Base-by-base conservation (phyloP, 1,139 yeast genomes). In the Yamadazyma dendronema region DNA sequence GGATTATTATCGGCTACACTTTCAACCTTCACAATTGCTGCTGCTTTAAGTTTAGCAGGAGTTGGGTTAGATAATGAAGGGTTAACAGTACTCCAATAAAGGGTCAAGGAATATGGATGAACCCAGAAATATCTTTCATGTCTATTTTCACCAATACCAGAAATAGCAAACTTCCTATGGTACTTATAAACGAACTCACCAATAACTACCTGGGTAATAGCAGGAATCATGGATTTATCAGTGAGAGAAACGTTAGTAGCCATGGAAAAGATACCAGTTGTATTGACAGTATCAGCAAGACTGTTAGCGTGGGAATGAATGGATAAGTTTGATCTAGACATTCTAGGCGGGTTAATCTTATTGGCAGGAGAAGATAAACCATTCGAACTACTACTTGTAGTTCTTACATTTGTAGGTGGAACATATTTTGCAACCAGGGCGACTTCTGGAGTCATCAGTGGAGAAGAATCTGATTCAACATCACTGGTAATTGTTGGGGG, bases 111-210 rank as follows among this genome's bases (percentile, higher is more conserved):
- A 59, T 89, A 90, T 7, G 98, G 98, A 62, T 92, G 96, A 30
- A 92, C 81, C 97, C 97, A 92, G 74, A 92, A 92, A 61, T 81
- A 92, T 47, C 97, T 74, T 56, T 85, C 94, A 55, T 92, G 98
- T 42, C 97, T 77, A 35, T 77, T 77, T 40, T 85, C 92, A 0
- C 94, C 77, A 31, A 88, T 76, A 1, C 88, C 78, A 36, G 84
- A 77, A 38, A 87, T 72, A 12, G 88, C 84, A 41, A 85, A 66
- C 43, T 81, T 77, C 37, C 95, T 80, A 59, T 84, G 87, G 57
- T 92, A 90, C 60, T 92, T 92, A 76, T 76, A 84, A 44, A 89
- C 67, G 48, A 81, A 88, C 57, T 90, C 97, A 40, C 98, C 98
- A 59, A 90, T 85, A 34, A 92, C 90, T 6, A 94, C 84, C 59